These are phyloP conservation scores for Flaveria bidentis DNA, from an alignment of 129 eudicot species.

Conservation along the genomic window DNA sequence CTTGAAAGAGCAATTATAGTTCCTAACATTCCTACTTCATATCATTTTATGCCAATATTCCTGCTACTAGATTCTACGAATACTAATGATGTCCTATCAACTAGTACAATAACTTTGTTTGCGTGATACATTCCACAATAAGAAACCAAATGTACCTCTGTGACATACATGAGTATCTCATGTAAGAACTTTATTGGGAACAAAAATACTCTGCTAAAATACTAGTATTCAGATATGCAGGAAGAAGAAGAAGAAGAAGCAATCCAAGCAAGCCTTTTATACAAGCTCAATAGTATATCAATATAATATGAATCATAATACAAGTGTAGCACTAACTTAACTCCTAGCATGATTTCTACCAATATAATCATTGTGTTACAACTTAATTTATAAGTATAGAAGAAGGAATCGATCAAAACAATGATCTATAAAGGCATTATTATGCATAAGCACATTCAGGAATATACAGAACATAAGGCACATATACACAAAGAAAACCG, in stretches of 20 bases:
- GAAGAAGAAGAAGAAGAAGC: no score
- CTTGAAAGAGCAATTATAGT: background rate
- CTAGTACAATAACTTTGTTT: conserved; percentile 2
- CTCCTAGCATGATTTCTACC: background rate
- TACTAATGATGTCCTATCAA: conserved; percentile 7
- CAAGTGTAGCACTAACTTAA: conserved; percentile 1
- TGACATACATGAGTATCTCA: no score
- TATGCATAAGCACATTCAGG: background rate
- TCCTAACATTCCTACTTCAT: background rate
- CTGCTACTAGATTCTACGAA: background rate
- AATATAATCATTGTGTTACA: background rate
- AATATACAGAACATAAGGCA: background rate
- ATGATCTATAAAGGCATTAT: background rate
- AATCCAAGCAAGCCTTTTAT: background rate
- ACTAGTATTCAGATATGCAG: no score
- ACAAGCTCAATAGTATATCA: background rate
- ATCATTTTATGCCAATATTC: no score
- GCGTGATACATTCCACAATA: no score
- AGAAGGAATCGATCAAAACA: background rate
- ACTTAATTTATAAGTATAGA: no score
- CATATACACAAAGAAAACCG: background rate
- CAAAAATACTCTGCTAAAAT: no score
- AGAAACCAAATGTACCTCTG: no score
- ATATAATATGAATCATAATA: background rate
- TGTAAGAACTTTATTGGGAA: no score